Evolutionary conservation across 345 rosid species (phyloP).

Genomic region (Geranium brycei): DNA sequence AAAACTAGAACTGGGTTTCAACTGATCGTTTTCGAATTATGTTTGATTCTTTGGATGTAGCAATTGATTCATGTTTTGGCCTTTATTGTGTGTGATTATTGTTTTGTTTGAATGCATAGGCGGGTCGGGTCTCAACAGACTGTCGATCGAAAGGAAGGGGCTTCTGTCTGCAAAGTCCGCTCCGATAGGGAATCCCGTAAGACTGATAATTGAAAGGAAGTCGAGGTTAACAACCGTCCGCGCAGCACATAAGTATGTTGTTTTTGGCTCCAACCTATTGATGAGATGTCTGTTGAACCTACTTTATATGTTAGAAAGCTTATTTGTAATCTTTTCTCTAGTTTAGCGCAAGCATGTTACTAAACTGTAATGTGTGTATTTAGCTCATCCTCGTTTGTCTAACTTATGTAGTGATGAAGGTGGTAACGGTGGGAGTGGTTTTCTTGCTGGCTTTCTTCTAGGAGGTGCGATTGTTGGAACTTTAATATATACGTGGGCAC

Average conservation of each 20-base stretch:
- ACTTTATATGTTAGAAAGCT: not conserved
- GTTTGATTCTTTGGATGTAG: no score
- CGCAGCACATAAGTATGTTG: conserved; percentile 45
- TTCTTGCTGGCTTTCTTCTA: conserved; percentile 73
- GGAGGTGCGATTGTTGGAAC: conserved; percentile 88
- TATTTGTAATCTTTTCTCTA: not conserved
- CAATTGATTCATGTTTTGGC: not conserved
- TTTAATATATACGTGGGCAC: conserved; percentile 65
- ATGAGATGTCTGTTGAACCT: not conserved
- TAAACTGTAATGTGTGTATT: not conserved
- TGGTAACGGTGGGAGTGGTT: conserved; percentile 43
- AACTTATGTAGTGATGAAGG: conserved; percentile 31
- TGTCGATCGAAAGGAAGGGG: conserved; percentile 12
- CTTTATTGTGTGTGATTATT: not conserved
- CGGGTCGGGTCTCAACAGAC: not conserved
- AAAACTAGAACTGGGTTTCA: no score
- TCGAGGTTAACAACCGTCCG: conserved; percentile 28
- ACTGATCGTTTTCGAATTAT: no score
- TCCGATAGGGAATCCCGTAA: conserved; percentile 24
- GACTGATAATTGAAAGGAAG: conserved; percentile 31
- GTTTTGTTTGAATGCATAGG: not conserved
- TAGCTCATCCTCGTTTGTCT: conserved; percentile 1
- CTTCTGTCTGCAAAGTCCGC: conserved; percentile 29
- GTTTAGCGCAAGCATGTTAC: not conserved
- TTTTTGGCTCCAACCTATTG: not conserved